phyloP scores from a whole-genome alignment of 208 protist species.

The Trypanosoma caninum region DNA sequence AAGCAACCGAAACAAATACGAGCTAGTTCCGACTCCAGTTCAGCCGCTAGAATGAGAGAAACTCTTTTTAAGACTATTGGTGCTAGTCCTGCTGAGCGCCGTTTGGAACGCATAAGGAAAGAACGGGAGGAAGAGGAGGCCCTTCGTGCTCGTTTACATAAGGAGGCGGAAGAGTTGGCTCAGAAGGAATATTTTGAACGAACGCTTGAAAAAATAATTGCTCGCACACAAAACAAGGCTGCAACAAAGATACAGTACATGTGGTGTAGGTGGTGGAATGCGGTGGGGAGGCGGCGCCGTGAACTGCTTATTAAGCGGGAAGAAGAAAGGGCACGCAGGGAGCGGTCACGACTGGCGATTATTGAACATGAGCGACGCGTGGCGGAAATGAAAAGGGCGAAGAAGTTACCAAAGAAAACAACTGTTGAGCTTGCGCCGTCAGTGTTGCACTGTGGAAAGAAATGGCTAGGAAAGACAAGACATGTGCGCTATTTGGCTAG shows the following conservation, averaged over 20 bases:
- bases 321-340: slow-evolving; percentile 38
- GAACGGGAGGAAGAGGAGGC: slow-evolving; percentile 17
- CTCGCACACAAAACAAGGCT: slow-evolving; percentile 39
- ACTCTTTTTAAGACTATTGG: slow-evolving; percentile 16
- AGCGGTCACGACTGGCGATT: slow-evolving; percentile 20
- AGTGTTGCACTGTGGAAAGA: slow-evolving; percentile 33
- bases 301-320: slow-evolving; percentile 38
- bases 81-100: slow-evolving; percentile 8
- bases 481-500: slow-evolving; percentile 43
- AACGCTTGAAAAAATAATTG: slow-evolving; percentile 20
- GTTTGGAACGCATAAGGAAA: slow-evolving; percentile 11
- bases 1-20: neutral
- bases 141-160: slow-evolving; percentile 1
- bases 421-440: slow-evolving; percentile 6
- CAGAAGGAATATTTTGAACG: slow-evolving; percentile 21
- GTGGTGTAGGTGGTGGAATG: slow-evolving; percentile 70
- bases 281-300: slow-evolving; percentile 42
- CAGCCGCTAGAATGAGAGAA: slow-evolving; percentile 1
- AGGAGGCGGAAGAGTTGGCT: slow-evolving; percentile 11
- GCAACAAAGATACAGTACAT: slow-evolving; percentile 45
- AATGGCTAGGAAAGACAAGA: slow-evolving; percentile 46
- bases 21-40: neutral
- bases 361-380: slow-evolving; percentile 25
- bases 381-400: neutral
- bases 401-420: neutral